A percentile compares a stretch with the other conserved stretches of the same genome.
phyloP scores from a whole-genome alignment of 192 early-diverging fungal species.

The Coemansia sp. region DNA sequence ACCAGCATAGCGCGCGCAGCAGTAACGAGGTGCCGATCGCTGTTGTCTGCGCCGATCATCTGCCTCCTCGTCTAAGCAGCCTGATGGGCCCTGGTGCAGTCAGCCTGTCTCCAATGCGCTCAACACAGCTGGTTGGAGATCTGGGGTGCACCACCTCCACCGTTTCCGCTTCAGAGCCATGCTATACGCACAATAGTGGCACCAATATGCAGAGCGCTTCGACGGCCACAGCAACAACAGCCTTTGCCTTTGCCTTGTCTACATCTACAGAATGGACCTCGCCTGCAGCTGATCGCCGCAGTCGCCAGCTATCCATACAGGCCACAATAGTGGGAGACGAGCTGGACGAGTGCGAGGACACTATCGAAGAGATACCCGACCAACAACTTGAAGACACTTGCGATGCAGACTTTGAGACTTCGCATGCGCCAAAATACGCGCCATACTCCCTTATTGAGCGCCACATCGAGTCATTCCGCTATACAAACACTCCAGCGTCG shows the following conservation, averaged over 20 bases:
- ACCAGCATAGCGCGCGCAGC: neutral
- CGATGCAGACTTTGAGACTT: neutral
- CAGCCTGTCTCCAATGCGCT: neutral
- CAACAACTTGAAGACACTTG: constrained; percentile 1
- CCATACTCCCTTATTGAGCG: constrained; percentile 28
- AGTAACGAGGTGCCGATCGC: constrained; percentile 12
- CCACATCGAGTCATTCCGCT: constrained; percentile 30
- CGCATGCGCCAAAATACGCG: constrained; percentile 16
- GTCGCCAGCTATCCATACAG: constrained; percentile 7
- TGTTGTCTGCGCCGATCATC: constrained; percentile 4
- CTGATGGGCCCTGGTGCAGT: constrained; percentile 1
- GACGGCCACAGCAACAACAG: neutral
- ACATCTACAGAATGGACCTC: constrained; percentile 28
- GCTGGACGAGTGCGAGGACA: constrained; percentile 12
- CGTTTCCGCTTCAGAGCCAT: constrained; percentile 2
- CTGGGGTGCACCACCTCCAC: neutral
- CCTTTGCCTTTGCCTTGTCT: constrained; percentile 16
- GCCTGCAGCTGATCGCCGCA: constrained; percentile 28
- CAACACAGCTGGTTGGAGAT: neutral
- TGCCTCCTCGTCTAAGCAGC: neutral
- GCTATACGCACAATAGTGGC: constrained; percentile 10
- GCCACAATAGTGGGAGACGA: constrained; percentile 8
- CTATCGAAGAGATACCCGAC: constrained; percentile 18
- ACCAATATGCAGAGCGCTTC: neutral
- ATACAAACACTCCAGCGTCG: constrained; percentile 23